Evolutionary conservation across 441 rosid species (phyloP).

Genomic region (Pelargonium fulgidum): DNA sequence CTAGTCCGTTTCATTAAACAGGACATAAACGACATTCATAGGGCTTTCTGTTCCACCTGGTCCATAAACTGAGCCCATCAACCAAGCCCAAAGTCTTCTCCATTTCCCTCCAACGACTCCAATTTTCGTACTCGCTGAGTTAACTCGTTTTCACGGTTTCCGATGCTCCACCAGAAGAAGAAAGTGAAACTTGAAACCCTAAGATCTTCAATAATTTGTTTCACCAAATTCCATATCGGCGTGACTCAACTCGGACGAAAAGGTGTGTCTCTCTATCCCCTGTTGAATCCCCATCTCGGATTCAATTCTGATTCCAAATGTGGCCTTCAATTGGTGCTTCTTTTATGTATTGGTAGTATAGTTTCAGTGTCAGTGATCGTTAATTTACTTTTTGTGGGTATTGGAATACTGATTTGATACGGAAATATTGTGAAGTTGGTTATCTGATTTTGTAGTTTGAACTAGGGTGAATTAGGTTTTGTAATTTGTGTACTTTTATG

Average conservation of each 20-base stretch:
- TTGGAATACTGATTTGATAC: not conserved
- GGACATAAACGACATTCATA: no score
- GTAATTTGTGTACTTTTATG: not conserved
- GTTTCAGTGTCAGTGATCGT: not conserved
- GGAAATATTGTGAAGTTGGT: not conserved
- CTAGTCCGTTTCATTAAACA: no score
- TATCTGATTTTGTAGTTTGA: not conserved
- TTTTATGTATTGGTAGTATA: not conserved
- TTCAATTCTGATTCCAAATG: not conserved
- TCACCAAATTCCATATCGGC: no score
- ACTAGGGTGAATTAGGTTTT: not conserved
- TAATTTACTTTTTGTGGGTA: not conserved
- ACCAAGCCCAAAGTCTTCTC: not conserved
- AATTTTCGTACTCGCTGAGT: not conserved
- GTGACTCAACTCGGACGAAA: not conserved
- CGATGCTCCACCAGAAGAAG: not conserved
- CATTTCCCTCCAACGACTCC: constrained; percentile 6
- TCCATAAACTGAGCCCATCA: not conserved
- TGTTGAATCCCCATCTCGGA: not conserved
- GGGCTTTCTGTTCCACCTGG: not conserved
- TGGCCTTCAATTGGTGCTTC: not conserved
- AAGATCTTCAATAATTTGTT: not conserved
- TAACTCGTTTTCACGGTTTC: not conserved
- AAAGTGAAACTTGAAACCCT: not conserved
- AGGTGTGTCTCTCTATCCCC: not conserved